Conservation (phyloP, 75 land plant genomes). For the Cunninghamia lanceolata region DNA sequence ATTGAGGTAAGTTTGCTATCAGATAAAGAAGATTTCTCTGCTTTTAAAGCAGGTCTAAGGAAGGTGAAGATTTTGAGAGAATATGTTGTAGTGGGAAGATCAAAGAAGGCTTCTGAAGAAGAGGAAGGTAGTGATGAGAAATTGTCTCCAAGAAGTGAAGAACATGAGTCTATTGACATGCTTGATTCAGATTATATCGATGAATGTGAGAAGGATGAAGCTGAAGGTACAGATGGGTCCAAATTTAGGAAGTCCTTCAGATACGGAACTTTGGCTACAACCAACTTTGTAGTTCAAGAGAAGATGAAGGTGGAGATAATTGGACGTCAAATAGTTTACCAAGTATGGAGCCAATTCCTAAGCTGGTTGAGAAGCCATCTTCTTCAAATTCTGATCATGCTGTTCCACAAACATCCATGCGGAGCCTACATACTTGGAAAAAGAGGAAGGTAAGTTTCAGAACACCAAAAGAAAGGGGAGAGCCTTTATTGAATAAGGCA, state of each 20-base stretch:
- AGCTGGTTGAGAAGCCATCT: too few species aligned
- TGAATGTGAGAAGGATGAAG: conserved; percentile 42
- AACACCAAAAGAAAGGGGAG: conserved; percentile 75
- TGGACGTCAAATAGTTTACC: conserved; percentile 51
- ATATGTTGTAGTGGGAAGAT: too few species aligned
- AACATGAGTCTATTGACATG: conserved; percentile 35
- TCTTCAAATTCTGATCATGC: too few species aligned
- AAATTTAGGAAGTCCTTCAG: conserved; percentile 56
- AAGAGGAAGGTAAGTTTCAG: conserved; percentile 74
- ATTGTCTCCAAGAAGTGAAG: too few species aligned
- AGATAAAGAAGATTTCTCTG: conserved; percentile 71
- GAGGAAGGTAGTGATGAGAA: too few species aligned
- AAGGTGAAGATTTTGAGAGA: too few species aligned
- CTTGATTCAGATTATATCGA: conserved; percentile 74
- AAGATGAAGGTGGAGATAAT: conserved; percentile 35
- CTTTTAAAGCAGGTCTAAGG: conserved; percentile 51
- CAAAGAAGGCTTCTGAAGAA: too few species aligned
- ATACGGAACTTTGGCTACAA: conserved; percentile 74
- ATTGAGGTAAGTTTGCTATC: conserved; percentile 23
- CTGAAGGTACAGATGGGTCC: conserved; percentile 39
- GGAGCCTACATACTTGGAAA: conserved; percentile 70
- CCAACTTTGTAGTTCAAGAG: conserved; percentile 39
- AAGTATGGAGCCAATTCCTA: too few species aligned
- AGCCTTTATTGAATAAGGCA: conserved; percentile 78
- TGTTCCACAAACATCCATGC: conserved; percentile 47